A percentile compares a stretch with the other conserved stretches of the same genome.
phyloP scores from a whole-genome alignment of 2,329 filamentous ascomycete species.

The Parafenestella ontariensis region DNA sequence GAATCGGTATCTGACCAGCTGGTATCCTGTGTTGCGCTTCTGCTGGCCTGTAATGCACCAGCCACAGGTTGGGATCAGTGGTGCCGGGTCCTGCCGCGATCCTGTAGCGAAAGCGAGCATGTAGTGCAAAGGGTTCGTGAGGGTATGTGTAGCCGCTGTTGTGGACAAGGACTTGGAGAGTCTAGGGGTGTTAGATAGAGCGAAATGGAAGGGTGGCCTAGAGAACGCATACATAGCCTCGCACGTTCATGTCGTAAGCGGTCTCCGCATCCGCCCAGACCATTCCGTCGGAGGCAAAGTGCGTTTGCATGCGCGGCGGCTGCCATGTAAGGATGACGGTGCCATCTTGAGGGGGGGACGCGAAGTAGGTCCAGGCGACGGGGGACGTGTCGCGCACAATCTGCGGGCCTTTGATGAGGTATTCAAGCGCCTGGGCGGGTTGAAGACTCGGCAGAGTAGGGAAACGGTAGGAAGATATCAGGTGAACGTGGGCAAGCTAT shows the following conservation, averaged over 20 bases:
- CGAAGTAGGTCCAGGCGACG: conserved; percentile 93
- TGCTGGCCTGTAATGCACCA: conserved; percentile 85
- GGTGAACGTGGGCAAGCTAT: conserved; percentile 86
- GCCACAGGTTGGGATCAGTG: conserved; percentile 83
- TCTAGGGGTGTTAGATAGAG: conserved; percentile 59
- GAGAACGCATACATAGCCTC: conserved; percentile 65
- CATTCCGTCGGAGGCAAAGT: conserved; percentile 90
- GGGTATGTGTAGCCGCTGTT: conserved; percentile 79
- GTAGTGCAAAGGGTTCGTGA: conserved; percentile 74
- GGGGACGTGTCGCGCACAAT: conserved; percentile 84
- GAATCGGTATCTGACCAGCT: conserved; percentile 68
- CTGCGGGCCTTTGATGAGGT: conserved; percentile 82
- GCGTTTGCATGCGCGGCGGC: conserved; percentile 70
- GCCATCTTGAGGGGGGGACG: conserved; percentile 76
- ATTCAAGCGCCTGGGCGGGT: conserved; percentile 79
- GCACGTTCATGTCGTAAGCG: conserved; percentile 75
- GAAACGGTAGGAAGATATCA: conserved; percentile 84
- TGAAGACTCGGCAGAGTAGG: conserved; percentile 74
- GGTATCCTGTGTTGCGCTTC: conserved; percentile 78
- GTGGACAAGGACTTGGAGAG: conserved; percentile 87
- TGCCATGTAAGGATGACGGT: conserved; percentile 90
- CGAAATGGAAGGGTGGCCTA: neutral
- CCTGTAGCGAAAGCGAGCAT: conserved; percentile 85
- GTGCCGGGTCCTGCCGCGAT: conserved; percentile 75
- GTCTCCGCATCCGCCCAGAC: conserved; percentile 87